A percentile compares a stretch with the other conserved stretches of the same genome.
Conservation (phyloP, 352 stramenopile genomes). For the Globisporangium nodosum region DNA sequence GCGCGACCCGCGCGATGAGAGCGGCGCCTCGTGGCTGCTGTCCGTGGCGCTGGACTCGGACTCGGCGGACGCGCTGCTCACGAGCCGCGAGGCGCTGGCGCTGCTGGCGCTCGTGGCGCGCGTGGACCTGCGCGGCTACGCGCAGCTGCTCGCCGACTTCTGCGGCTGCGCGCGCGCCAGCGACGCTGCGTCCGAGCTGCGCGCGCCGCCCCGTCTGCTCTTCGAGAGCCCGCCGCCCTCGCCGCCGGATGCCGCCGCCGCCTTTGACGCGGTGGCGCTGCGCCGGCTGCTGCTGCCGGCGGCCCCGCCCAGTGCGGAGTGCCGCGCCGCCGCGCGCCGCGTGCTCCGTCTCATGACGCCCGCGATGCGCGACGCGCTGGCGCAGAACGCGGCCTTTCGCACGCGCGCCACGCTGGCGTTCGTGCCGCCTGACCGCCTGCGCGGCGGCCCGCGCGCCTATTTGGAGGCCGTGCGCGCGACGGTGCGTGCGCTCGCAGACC, state of each 20-base stretch:
- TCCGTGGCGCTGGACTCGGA: not conserved
- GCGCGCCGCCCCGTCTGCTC: not conserved
- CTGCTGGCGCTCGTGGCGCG: constrained; percentile 1
- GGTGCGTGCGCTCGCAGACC: not conserved
- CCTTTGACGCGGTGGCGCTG: not conserved
- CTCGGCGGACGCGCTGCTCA: not conserved
- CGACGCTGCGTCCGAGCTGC: not conserved
- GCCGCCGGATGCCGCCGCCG: not conserved
- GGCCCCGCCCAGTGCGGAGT: not conserved
- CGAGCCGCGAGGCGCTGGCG: not conserved
- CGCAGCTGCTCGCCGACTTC: not conserved
- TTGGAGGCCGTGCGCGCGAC: not conserved
- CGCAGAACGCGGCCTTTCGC: not conserved
- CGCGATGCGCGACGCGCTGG: not conserved
- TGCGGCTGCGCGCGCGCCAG: not conserved
- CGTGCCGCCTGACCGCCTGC: not conserved
- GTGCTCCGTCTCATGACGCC: constrained; percentile 1
- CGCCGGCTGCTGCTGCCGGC: constrained; percentile 1
- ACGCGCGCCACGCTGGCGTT: not conserved
- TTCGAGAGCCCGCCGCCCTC: constrained; percentile 2
- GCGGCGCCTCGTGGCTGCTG: not conserved
- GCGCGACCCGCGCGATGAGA: not conserved
- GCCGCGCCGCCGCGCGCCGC: not conserved
- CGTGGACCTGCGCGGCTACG: not conserved
- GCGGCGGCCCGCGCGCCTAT: not conserved